Base-by-base conservation (phyloP, 2,329 filamentous ascomycete genomes). In the Fusarium equiseti region DNA sequence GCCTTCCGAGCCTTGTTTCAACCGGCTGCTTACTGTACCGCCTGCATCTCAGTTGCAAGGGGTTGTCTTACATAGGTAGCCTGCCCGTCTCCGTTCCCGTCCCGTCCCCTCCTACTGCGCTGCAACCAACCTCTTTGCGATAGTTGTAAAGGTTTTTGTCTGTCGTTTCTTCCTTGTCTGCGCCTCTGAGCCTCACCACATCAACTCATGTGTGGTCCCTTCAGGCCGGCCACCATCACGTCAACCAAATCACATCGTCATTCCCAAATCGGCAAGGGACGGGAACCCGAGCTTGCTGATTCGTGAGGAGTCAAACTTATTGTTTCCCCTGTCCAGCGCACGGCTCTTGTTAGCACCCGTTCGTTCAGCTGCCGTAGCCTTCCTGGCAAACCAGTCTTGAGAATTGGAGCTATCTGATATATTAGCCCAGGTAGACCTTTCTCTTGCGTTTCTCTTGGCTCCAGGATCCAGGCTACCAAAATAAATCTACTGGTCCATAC, bases 231-330 rank as follows among this genome's bases (percentile, higher is more conserved):
- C 50, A 70, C 73, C 57, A 55, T 75, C 71, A 75, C 71, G 59
- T 74, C 73, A 72, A 72, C 59, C 71, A 75, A 68, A 67, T 60
- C 59, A 65, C 54, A 50, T 72, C 71, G 58, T 75, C 70, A 74
- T 71, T 63, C 66, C 66, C 61, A 68, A 52, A 48, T 59, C 71
- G 63, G 63, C 67, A 68, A 66, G 57, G 60, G 50, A 70, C 58
- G 56, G 60, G 61, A 69, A 65, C 54, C 57, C 53, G 54, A 69
- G 67, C 51, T 62, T 63, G 59, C 59, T 70, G 64, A 59, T 72
- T 68, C 58, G 66, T 68, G 66, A 68, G 56, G 59, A 56, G 20
- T 20, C 20, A 58, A 53, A 56, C 59, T 63, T 54, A 56, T 59
- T 62, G 45, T 43, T 45, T 27, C 60, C 68, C 55, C 63, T 71